These are phyloP conservation scores for Urochloa ruziziensis DNA, from an alignment of 176 grass and related monocot species.

Conservation along the genomic window DNA sequence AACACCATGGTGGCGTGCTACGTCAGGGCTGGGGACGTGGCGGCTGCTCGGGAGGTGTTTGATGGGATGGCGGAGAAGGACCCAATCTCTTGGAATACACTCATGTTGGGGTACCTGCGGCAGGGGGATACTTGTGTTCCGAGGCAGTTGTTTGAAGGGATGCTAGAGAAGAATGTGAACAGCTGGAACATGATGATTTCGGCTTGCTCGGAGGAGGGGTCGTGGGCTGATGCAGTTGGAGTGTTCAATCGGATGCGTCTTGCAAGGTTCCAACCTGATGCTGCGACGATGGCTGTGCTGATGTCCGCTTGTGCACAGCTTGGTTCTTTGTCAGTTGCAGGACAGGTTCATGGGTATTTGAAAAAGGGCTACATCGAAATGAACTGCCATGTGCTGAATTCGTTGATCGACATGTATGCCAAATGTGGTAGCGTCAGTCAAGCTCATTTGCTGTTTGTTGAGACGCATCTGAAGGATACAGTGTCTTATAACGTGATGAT, in stretches of 20 bases:
- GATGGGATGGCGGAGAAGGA: constrained; percentile 40
- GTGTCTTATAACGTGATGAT: constrained; percentile 83
- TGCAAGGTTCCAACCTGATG: constrained; percentile 31
- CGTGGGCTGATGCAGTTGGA: constrained; percentile 33
- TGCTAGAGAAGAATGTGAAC: constrained; percentile 35
- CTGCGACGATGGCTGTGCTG: constrained; percentile 47
- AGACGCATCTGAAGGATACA: constrained; percentile 42
- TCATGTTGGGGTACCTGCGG: constrained; percentile 44
- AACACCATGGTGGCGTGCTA: constrained; percentile 49
- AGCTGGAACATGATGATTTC: constrained; percentile 57
- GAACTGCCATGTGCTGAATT: constrained; percentile 58
- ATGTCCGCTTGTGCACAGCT: constrained; percentile 61
- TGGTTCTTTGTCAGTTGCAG: constrained; percentile 48
- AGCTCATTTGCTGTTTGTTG: constrained; percentile 39
- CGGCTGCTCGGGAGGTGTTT: constrained; percentile 33
- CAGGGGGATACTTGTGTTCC: neutral
- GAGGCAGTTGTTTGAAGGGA: constrained; percentile 45
- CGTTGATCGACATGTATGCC: constrained; percentile 56
- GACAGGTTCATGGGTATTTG: constrained; percentile 61
- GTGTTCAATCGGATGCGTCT: constrained; percentile 55
- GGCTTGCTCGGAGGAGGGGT: constrained; percentile 35
- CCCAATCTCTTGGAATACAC: constrained; percentile 53
- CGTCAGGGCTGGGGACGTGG: constrained; percentile 37
- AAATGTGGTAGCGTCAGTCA: constrained; percentile 52
- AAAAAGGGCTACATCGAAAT: constrained; percentile 41